Conservation (phyloP, 2,329 filamentous ascomycete species). For the Onygenales sp. region DNA sequence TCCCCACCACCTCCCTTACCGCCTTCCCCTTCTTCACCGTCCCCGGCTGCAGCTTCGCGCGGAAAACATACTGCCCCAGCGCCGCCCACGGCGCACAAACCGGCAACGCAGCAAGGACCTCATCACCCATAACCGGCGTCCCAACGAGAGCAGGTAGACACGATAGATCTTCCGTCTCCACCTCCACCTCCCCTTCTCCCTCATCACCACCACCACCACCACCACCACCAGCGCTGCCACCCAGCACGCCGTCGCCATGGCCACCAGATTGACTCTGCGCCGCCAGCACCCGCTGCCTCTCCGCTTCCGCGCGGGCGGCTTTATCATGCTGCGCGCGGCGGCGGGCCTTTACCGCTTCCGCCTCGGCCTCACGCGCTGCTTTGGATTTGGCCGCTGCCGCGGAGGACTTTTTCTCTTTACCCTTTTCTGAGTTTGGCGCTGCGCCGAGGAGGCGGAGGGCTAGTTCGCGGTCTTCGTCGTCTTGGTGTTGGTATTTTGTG, state of each 20-base stretch:
- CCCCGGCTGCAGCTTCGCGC: conserved; percentile 88
- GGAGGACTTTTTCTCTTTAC: conserved; percentile 57
- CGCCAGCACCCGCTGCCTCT: conserved; percentile 64
- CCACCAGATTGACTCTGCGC: conserved; percentile 52
- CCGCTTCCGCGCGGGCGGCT: conserved; percentile 51
- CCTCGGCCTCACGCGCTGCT: conserved; percentile 64
- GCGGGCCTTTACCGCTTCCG: conserved; percentile 61
- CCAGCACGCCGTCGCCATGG: conserved; percentile 35
- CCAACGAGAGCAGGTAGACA: conserved; percentile 61
- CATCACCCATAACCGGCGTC: conserved; percentile 68
- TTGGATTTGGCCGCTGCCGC: conserved; percentile 51
- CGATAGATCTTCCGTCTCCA: conserved; percentile 41
- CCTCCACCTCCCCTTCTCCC: conserved; percentile 13
- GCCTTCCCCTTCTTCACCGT: conserved; percentile 88
- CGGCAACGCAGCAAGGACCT: conserved; percentile 53
- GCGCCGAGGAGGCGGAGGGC: conserved; percentile 84
- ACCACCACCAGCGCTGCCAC: neutral
- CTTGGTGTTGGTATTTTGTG: conserved; percentile 84
- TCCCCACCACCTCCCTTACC: conserved; percentile 76
- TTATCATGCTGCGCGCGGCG: conserved; percentile 71
- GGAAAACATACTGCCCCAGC: conserved; percentile 70
- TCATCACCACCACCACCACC: conserved; percentile 36
- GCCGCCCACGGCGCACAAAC: conserved; percentile 57
- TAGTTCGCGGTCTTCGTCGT: conserved; percentile 80
- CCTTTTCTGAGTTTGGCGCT: conserved; percentile 30